A percentile compares a stretch with the other conserved stretches of the same genome.
Conservation (phyloP, 164 flowering plant species). For the Nelumbo lutea region DNA sequence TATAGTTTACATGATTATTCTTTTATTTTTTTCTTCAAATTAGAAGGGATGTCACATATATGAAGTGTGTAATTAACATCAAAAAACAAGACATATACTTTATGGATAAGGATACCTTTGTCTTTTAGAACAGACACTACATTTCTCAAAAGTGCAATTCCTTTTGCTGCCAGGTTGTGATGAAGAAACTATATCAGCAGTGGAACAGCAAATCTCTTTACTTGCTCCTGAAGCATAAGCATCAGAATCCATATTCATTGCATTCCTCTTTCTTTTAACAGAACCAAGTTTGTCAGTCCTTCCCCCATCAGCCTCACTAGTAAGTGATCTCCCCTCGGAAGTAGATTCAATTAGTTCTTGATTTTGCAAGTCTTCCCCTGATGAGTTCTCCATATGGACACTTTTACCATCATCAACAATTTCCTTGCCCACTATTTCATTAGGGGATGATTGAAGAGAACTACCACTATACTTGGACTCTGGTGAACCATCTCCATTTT, state of each 20-base stretch:
- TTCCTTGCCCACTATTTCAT: conserved; percentile 7
- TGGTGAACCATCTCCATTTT: conserved; percentile 10
- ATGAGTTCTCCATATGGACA: neutral
- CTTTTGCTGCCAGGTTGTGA: conserved; percentile 15
- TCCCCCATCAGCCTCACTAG: conserved; percentile 7
- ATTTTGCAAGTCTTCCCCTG: conserved; percentile 14
- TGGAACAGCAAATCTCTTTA: conserved; percentile 15
- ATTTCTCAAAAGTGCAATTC: conserved; percentile 8
- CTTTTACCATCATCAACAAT: conserved; percentile 11
- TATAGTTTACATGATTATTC: no score
- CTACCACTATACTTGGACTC: conserved; percentile 13
- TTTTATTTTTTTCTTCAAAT: no score
- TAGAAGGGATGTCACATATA: no score
- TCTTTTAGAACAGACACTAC: conserved; percentile 25
- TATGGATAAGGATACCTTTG: conserved; percentile 28
- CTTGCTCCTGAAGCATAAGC: conserved; percentile 15
- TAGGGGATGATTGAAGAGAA: conserved; percentile 9
- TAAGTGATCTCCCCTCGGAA: conserved; percentile 12
- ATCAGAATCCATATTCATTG: conserved; percentile 21
- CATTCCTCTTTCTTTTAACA: conserved; percentile 21
- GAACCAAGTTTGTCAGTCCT: neutral
- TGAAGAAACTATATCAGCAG: conserved; percentile 12
- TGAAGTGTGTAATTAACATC: no score
- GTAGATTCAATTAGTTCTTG: conserved; percentile 10
- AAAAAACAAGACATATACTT: neutral